phyloP scores from a whole-genome alignment of 2,329 filamentous ascomycete species.

The Cytospora paraplurivora region DNA sequence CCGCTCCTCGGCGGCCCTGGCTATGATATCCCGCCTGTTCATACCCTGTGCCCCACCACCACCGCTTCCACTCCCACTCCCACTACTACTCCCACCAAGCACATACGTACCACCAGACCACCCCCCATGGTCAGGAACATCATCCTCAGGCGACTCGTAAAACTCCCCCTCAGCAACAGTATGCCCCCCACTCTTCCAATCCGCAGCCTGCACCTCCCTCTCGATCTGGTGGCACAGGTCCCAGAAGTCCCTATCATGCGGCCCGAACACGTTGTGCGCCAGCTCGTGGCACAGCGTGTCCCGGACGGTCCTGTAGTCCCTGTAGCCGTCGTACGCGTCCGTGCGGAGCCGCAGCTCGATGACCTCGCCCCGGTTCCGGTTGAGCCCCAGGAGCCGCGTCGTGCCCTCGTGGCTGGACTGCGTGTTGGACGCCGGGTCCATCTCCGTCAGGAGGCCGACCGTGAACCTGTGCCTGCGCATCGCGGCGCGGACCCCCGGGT shows the following conservation, averaged over 20 bases:
- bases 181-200: slow-evolving; percentile 74
- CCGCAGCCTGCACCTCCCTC: slow-evolving; percentile 76
- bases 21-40: slow-evolving; percentile 73
- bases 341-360: slow-evolving; percentile 91
- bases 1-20: slow-evolving; percentile 71
- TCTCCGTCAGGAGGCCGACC: slow-evolving; percentile 87
- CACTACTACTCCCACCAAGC: slow-evolving; percentile 57
- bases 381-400: slow-evolving; percentile 81
- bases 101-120: slow-evolving; percentile 82
- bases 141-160: slow-evolving; percentile 53
- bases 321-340: slow-evolving; percentile 89
- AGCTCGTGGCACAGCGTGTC: slow-evolving; percentile 94
- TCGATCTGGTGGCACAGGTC: slow-evolving; percentile 85
- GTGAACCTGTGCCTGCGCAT: slow-evolving; percentile 86
- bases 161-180: slow-evolving; percentile 66
- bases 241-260: slow-evolving; percentile 90
- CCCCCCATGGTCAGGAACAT: slow-evolving; percentile 68
- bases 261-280: slow-evolving; percentile 84
- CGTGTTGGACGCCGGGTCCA: slow-evolving; percentile 87
- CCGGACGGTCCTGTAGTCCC: slow-evolving; percentile 89
- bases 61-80: slow-evolving; percentile 31
- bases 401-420: slow-evolving; percentile 67
- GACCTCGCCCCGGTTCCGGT: slow-evolving; percentile 83
- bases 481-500: slow-evolving; percentile 79
- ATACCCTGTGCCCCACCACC: slow-evolving; percentile 48